These are phyloP conservation scores for Suillus subalutaceus DNA, from an alignment of 768 basidiomycete species.

Conservation along the genomic window DNA sequence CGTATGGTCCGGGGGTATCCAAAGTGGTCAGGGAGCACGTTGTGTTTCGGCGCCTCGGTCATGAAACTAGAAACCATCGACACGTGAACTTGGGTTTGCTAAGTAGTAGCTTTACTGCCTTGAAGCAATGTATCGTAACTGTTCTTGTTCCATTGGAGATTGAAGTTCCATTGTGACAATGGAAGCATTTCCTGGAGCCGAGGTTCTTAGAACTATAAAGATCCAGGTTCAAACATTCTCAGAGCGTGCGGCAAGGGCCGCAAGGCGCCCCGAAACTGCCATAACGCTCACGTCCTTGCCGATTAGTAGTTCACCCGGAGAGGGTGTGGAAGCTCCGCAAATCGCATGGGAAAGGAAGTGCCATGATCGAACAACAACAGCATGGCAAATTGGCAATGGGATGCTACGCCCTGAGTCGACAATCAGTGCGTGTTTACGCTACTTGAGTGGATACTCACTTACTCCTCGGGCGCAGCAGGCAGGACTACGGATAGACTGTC, in stretches of 20 bases:
- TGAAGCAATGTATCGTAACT: conserved; percentile 1
- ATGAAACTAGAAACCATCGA: background rate
- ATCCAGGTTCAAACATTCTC: conserved; percentile 5
- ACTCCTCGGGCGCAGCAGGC: background rate
- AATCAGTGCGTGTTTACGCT: conserved; percentile 1
- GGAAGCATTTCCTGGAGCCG: conserved; percentile 1
- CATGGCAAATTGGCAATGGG: background rate
- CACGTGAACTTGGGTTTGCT: background rate
- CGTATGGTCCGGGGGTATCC: background rate
- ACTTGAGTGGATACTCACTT: background rate
- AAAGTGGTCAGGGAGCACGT: background rate
- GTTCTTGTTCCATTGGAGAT: conserved; percentile 1
- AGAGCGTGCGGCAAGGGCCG: conserved; percentile 1
- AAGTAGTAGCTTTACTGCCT: conserved; percentile 1
- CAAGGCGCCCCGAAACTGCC: conserved; percentile 1
- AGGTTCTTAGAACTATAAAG: background rate
- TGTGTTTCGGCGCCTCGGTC: background rate
- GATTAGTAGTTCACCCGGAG: background rate
- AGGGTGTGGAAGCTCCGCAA: conserved; percentile 8
- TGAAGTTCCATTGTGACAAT: conserved; percentile 1
- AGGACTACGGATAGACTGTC: background rate
- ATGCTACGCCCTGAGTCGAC: conserved; percentile 3
- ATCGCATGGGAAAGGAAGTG: conserved; percentile 7
- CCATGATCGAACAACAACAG: background rate
- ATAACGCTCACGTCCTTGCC: conserved; percentile 4